These are phyloP conservation scores for Cicer bijugum DNA, from an alignment of 306 rosid genomes.

Conservation along the genomic window DNA sequence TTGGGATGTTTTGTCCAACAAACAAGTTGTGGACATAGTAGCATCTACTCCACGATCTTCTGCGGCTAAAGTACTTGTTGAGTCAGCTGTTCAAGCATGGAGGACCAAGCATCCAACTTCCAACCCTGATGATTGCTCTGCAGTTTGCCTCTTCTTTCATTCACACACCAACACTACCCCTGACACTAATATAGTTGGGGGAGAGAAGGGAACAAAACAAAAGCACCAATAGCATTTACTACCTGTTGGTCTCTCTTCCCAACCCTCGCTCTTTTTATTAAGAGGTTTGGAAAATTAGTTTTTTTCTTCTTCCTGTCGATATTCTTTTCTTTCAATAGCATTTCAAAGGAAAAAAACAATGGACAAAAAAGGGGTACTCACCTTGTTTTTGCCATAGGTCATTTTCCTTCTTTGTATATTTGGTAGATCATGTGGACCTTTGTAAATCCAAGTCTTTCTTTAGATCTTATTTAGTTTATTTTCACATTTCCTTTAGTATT, in stretches of 20 bases:
- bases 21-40: slow-evolving; percentile 70
- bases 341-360: slow-evolving; percentile 7
- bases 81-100: slow-evolving; percentile 73
- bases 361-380: too few relatives aligned
- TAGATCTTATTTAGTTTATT: not conserved
- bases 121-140: slow-evolving; percentile 84
- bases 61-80: slow-evolving; percentile 67
- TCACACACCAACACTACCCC: slow-evolving; percentile 5
- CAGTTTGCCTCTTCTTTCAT: slow-evolving; percentile 77
- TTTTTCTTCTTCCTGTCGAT: slow-evolving; percentile 29
- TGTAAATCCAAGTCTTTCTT: slow-evolving; percentile 43
- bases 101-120: slow-evolving; percentile 53
- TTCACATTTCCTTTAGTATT: too few relatives aligned
- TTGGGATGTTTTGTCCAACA: slow-evolving; percentile 86
- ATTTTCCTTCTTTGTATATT: slow-evolving; percentile 15
- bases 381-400: too few relatives aligned
- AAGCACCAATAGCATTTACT: slow-evolving; percentile 21
- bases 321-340: slow-evolving; percentile 28
- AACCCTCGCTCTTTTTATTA: slow-evolving; percentile 47
- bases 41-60: slow-evolving; percentile 58
- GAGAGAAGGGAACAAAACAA: not conserved
- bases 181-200: not conserved
- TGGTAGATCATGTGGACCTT: slow-evolving; percentile 34
- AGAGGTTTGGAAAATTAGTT: slow-evolving; percentile 27
- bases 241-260: slow-evolving; percentile 14